A percentile compares a stretch with the other conserved stretches of the same genome.
Conservation (phyloP, 108 stramenopile genomes). For the Cyclotella cryptica region DNA sequence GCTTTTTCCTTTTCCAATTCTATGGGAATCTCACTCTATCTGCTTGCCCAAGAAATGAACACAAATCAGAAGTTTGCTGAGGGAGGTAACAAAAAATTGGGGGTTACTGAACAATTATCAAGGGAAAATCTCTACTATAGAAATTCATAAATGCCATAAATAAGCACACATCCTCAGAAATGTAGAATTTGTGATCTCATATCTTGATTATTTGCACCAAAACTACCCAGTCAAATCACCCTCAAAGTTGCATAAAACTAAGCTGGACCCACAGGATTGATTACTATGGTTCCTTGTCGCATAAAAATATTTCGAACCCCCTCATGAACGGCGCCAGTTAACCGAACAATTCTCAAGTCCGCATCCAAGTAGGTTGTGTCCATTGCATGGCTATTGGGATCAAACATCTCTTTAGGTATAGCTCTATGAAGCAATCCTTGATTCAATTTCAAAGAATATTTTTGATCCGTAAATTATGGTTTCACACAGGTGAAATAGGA, state of each 20-base stretch:
- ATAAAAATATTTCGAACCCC: slow-evolving; percentile 74
- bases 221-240: not conserved
- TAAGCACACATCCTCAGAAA: too few relatives aligned
- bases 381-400: slow-evolving; percentile 69
- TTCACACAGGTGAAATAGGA: not conserved
- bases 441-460: slow-evolving; percentile 9
- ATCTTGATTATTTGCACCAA: not conserved
- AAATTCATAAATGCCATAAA: too few relatives aligned
- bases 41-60: too few relatives aligned
- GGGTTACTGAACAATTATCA: too few relatives aligned
- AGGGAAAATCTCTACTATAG: too few relatives aligned
- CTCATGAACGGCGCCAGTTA: slow-evolving; percentile 67
- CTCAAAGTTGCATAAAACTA: not conserved
- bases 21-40: too few relatives aligned
- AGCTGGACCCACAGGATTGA: not conserved
- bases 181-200: not conserved
- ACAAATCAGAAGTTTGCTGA: too few relatives aligned
- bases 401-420: slow-evolving; percentile 75
- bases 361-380: slow-evolving; percentile 81
- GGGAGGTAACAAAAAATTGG: too few relatives aligned
- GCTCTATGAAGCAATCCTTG: slow-evolving; percentile 59
- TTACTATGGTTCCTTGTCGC: slow-evolving; percentile 8
- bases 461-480: not conserved
- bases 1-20: too few relatives aligned
- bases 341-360: slow-evolving; percentile 69